Conservation (phyloP, 2,329 filamentous ascomycete genomes). For the Pseudogymnoascus verrucosus region DNA sequence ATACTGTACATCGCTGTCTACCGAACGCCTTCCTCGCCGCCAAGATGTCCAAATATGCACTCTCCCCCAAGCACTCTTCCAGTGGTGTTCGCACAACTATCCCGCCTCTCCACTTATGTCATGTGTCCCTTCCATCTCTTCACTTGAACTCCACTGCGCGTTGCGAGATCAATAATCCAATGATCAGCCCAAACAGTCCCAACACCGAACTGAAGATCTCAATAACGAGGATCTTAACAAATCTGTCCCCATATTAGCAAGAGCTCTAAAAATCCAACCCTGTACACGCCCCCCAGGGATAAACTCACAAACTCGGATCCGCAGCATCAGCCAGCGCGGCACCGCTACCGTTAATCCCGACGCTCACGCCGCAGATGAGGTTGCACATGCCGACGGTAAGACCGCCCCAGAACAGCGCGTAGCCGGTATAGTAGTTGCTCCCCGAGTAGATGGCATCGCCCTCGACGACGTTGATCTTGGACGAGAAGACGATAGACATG, state of each 20-base stretch:
- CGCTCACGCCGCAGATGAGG: slow-evolving; percentile 87
- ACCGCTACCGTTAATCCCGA: slow-evolving; percentile 96
- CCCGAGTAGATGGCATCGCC: slow-evolving; percentile 61
- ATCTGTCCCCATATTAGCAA: slow-evolving; percentile 44
- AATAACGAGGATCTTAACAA: slow-evolving; percentile 97
- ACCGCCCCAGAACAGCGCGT: slow-evolving; percentile 91
- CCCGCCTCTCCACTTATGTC: not conserved
- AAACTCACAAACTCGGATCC: slow-evolving; percentile 73
- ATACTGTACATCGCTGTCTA: slow-evolving; percentile 8
- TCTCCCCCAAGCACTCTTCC: not conserved
- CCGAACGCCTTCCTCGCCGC: slow-evolving; percentile 5
- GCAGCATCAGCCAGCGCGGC: slow-evolving; percentile 94
- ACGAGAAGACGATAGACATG: slow-evolving; percentile 97
- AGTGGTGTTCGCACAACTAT: not conserved
- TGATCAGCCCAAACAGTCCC: slow-evolving; percentile 90
- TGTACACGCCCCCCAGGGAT: not conserved
- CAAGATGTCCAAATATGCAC: slow-evolving; percentile 7
- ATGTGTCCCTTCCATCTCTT: not conserved
- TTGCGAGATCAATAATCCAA: slow-evolving; percentile 79
- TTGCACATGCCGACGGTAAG: slow-evolving; percentile 94
- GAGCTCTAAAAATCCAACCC: slow-evolving; percentile 4
- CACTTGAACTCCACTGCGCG: slow-evolving; percentile 66
- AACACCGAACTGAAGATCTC: slow-evolving; percentile 99
- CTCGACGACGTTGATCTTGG: slow-evolving; percentile 65
- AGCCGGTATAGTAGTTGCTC: slow-evolving; percentile 88